Evolutionary conservation across 1,284 basidiomycete species (phyloP), one percentile per base, ranked within the genome.

Genomic region (Phylloporus sp.): DNA sequence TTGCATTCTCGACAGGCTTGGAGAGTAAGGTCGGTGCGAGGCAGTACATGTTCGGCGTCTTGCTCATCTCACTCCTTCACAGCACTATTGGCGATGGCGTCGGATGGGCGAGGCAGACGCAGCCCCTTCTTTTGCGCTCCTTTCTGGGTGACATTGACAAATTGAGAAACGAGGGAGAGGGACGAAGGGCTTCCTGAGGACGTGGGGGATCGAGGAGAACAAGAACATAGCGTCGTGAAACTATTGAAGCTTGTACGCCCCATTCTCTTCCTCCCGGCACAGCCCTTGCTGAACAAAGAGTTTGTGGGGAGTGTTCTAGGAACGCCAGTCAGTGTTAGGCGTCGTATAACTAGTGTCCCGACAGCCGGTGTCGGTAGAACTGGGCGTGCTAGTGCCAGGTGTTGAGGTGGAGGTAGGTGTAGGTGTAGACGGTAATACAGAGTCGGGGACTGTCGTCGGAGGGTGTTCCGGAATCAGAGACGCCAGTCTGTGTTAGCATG

Each of bases 161-260:
- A n/a, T n/a, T 66, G 65, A 55, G 35, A 52, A 19, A 35, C n/a
- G 60, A 25, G n/a, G 32, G 37, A 27, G 45, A 23, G 10, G 19
- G 52, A 29, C 27, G 27, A 29, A 35, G 12, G 29, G 55, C 85
- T 25, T 92, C 55, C 91, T 92, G 11, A 74, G 81, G 41, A 77
- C 80, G 7, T 93, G 92, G 45, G 45, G 23, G 4, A 8, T 47
- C 45, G 91, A 85, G 85, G 1, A 82, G 69, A 93, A 90, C 76
- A 89, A 89, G 74, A 92, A 93, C 70, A 83, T 90, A 27, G 87
- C 87, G 56, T 82, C 86, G 5, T 80, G 83, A 68, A 90, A 89
- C 71, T 88, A 81, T 66, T 85, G 82, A 73, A 74, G 80, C 0
- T 67, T 81, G 86, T 85, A 61, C 53, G 81, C 76, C 12, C 20